Evolutionary conservation across 306 rosid species (phyloP).

Genomic region (Vigna radiata): DNA sequence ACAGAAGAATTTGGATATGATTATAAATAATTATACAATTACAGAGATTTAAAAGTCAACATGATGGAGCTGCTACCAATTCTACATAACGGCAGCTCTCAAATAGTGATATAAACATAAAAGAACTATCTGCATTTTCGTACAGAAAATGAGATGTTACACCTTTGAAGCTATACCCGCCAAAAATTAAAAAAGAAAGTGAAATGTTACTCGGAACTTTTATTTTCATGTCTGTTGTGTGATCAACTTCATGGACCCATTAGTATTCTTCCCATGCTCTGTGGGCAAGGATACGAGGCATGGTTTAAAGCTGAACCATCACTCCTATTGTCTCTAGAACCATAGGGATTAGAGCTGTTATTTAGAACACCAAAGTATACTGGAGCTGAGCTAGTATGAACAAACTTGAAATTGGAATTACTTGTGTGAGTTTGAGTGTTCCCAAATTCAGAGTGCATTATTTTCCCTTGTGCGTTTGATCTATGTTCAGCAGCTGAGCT

Average conservation of each 20-base stretch:
- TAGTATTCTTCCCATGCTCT: slow-evolving; percentile 81
- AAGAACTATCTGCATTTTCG: slow-evolving; percentile 48
- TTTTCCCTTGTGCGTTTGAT: slow-evolving; percentile 59
- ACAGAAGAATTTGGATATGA: slow-evolving; percentile 54
- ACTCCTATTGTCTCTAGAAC: slow-evolving; percentile 73
- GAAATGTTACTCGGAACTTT: slow-evolving; percentile 45
- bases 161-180: slow-evolving; percentile 43
- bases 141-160: slow-evolving; percentile 51
- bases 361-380: slow-evolving; percentile 68
- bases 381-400: slow-evolving; percentile 58
- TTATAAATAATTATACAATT: slow-evolving; percentile 51
- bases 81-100: slow-evolving; percentile 52
- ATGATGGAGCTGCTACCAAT: slow-evolving; percentile 42
- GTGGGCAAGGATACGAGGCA: slow-evolving; percentile 75
- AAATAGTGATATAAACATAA: slow-evolving; percentile 44
- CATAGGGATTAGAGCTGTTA: slow-evolving; percentile 62
- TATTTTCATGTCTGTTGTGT: slow-evolving; percentile 42
- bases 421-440: slow-evolving; percentile 56
- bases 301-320: slow-evolving; percentile 66
- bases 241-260: slow-evolving; percentile 75
- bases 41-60: slow-evolving; percentile 57
- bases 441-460: slow-evolving; percentile 54
- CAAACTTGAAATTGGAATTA: slow-evolving; percentile 66
- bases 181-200: slow-evolving; percentile 32
- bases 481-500: slow-evolving; percentile 64